Evolutionary conservation across 768 basidiomycete species (phyloP).

Genomic region (Auricularia auricula-judae): DNA sequence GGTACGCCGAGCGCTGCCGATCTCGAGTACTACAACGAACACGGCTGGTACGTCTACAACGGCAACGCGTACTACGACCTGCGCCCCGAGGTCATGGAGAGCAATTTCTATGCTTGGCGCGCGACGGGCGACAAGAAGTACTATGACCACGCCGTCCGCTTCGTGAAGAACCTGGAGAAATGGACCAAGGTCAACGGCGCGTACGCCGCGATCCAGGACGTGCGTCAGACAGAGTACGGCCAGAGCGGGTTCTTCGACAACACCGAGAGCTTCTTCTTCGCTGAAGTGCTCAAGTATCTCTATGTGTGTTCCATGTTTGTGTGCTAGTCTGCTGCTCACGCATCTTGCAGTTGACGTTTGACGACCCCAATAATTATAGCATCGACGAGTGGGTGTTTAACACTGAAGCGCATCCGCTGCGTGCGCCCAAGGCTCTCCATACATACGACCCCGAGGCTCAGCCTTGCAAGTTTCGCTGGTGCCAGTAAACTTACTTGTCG

Average conservation of each 20-base stretch:
- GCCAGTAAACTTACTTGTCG: too few species aligned
- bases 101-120: constrained; percentile 72
- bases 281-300: constrained; percentile 36
- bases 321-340: neutral
- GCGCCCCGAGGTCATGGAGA: constrained; percentile 70
- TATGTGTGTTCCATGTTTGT: constrained; percentile 1
- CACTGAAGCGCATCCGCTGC: constrained; percentile 62
- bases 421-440: constrained; percentile 29
- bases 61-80: constrained; percentile 43
- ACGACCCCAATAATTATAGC: constrained; percentile 54
- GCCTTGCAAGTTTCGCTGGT: neutral
- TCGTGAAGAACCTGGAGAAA: constrained; percentile 20
- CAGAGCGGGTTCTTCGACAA: constrained; percentile 31
- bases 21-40: constrained; percentile 41
- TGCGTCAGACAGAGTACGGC: constrained; percentile 29
- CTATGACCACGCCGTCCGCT: constrained; percentile 49
- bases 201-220: constrained; percentile 48
- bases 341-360: constrained; percentile 41
- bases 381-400: constrained; percentile 42
- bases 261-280: constrained; percentile 63
- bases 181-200: constrained; percentile 8
- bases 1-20: constrained; percentile 25
- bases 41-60: constrained; percentile 55
- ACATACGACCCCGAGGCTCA: neutral
- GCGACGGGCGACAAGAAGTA: constrained; percentile 61